phyloP scores from a whole-genome alignment of 495 filamentous ascomycete genomes.

The Tetracladium setigerum region DNA sequence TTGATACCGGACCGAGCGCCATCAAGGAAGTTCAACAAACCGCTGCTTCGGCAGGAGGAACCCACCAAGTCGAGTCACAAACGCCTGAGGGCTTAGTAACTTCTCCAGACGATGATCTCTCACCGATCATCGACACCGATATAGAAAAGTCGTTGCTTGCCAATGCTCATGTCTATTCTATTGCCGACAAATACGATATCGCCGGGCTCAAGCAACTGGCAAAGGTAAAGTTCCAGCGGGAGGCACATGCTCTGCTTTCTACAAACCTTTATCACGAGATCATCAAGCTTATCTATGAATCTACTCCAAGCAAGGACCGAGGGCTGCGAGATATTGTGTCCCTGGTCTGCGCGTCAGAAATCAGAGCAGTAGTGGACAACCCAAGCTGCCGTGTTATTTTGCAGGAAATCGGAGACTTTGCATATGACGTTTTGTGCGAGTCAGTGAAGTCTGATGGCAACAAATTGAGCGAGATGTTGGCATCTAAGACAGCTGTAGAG shows the following conservation, averaged over 20 bases:
- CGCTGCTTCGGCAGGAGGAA: too few relatives aligned
- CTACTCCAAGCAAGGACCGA: constrained; percentile 21
- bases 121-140: too few relatives aligned
- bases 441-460: background rate
- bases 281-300: constrained; percentile 26
- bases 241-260: constrained; percentile 17
- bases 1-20: too few relatives aligned
- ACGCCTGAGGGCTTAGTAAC: too few relatives aligned
- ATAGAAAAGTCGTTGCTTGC: constrained; percentile 21
- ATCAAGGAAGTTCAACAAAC: too few relatives aligned
- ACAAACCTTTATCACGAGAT: constrained; percentile 24
- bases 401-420: background rate
- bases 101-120: too few relatives aligned
- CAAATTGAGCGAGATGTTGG: too few relatives aligned
- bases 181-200: constrained; percentile 36
- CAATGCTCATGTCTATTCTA: constrained; percentile 32
- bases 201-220: constrained; percentile 27
- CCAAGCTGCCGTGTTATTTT: background rate
- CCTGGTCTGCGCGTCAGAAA: background rate
- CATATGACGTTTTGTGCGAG: background rate
- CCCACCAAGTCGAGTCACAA: too few relatives aligned
- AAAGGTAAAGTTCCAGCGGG: constrained; percentile 25
- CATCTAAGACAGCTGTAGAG: too few relatives aligned
- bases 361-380: background rate
- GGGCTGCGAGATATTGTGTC: constrained; percentile 25